phyloP scores from a whole-genome alignment of 176 grass and related monocot species.

The Otatea glauca region DNA sequence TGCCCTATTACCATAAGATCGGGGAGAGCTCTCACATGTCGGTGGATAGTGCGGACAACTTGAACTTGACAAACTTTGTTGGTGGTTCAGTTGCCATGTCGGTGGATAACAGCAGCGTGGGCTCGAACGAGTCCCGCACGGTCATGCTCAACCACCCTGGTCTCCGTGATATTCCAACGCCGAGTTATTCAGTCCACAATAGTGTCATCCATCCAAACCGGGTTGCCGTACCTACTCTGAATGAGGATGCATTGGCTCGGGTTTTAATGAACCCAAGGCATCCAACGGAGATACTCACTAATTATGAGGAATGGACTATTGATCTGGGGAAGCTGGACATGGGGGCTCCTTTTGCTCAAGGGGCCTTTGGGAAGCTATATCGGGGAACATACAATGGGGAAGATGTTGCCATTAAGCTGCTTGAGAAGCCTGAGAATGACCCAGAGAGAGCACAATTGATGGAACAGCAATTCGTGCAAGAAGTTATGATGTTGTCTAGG shows the following conservation, averaged over 20 bases:
- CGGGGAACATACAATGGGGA: constrained; percentile 71
- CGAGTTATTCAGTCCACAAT: constrained; percentile 54
- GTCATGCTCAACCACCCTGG: constrained; percentile 72
- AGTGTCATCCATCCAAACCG: constrained; percentile 40
- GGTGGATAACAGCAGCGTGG: constrained; percentile 67
- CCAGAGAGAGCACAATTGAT: constrained; percentile 64
- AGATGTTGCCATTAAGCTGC: constrained; percentile 79
- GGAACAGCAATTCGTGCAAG: constrained; percentile 84
- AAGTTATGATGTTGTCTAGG: constrained; percentile 72
- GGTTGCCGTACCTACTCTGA: constrained; percentile 15
- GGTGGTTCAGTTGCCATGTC: constrained; percentile 61
- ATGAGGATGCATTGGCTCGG: constrained; percentile 52
- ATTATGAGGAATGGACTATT: constrained; percentile 68
- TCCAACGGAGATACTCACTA: constrained; percentile 60
- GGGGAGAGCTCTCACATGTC: constrained; percentile 79
- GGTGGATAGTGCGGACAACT: constrained; percentile 52
- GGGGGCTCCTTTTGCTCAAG: constrained; percentile 70
- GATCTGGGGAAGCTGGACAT: constrained; percentile 74
- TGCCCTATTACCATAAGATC: constrained; percentile 58
- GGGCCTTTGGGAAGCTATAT: constrained; percentile 82
- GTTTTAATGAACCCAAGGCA: constrained; percentile 60
- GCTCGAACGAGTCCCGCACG: constrained; percentile 65
- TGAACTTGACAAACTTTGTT: constrained; percentile 43
- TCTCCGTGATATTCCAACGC: constrained; percentile 44
- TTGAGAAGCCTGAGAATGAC: constrained; percentile 73